Conservation (phyloP, 148 eudicot species). For the Tetragonia tetragonoides region DNA sequence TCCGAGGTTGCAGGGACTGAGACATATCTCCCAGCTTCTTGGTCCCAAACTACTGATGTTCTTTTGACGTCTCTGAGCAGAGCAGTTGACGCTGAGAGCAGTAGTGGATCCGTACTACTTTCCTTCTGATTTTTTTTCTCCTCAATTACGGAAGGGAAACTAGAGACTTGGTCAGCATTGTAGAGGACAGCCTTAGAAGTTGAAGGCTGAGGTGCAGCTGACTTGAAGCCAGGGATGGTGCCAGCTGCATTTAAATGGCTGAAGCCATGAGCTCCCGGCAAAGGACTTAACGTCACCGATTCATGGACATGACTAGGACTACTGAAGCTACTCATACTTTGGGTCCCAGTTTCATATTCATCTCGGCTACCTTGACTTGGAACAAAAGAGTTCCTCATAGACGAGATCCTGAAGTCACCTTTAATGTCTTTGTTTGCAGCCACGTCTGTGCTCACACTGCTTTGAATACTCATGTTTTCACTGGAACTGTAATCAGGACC, state of each 20-base stretch:
- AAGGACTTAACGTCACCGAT: constrained; percentile 75
- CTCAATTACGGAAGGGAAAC: constrained; percentile 38
- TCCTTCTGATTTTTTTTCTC: constrained; percentile 49
- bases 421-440: constrained; percentile 53
- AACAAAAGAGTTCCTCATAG: constrained; percentile 53
- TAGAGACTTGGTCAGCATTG: constrained; percentile 19
- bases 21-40: constrained; percentile 91
- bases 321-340: constrained; percentile 81
- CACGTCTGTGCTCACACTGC: constrained; percentile 75
- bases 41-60: constrained; percentile 93
- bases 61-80: constrained; percentile 73
- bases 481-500: constrained; percentile 73
- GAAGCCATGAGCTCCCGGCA: constrained; percentile 53
- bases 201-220: constrained; percentile 28
- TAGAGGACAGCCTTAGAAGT: constrained; percentile 34
- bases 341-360: constrained; percentile 86
- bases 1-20: constrained; percentile 72
- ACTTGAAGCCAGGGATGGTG: constrained; percentile 29
- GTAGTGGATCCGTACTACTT: constrained; percentile 48
- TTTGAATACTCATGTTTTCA: constrained; percentile 72
- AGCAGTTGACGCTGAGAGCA: constrained; percentile 40
- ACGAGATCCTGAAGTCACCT: constrained; percentile 40
- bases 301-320: constrained; percentile 87
- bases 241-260: constrained; percentile 35
- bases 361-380: constrained; percentile 90